phyloP scores from a whole-genome alignment of 1,284 basidiomycete species.

The Cystobasidium sp. region DNA sequence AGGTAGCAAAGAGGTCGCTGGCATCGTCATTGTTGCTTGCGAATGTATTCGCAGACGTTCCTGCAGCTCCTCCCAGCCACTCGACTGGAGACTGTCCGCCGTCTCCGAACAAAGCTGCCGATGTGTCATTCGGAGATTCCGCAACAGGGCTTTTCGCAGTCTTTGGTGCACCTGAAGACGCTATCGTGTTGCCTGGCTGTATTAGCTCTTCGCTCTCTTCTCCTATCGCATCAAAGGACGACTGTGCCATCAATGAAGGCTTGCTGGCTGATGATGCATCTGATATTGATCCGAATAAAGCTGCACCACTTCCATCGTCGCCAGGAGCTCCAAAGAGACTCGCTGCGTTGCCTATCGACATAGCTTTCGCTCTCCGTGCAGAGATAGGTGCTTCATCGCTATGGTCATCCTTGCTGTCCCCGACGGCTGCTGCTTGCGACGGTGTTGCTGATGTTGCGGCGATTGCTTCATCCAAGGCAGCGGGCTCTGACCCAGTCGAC shows the following conservation, averaged over 20 bases:
- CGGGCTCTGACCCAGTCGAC: neutral
- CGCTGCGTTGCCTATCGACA: constrained; percentile 42
- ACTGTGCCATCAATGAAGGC: constrained; percentile 7
- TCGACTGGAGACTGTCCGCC: constrained; percentile 17
- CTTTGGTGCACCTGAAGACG: neutral
- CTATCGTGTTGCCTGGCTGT: neutral
- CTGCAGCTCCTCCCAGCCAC: constrained; percentile 28
- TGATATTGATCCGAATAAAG: constrained; percentile 9
- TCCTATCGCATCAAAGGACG: constrained; percentile 33
- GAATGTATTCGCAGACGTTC: neutral
- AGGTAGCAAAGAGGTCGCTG: neutral
- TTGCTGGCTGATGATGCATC: constrained; percentile 3
- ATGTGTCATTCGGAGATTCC: constrained; percentile 8
- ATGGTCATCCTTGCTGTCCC: neutral
- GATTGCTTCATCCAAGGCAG: neutral
- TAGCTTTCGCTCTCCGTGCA: constrained; percentile 30
- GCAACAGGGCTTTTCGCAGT: neutral
- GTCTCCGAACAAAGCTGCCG: constrained; percentile 32
- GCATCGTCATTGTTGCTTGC: constrained; percentile 15
- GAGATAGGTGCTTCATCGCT: neutral
- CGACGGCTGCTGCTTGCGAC: neutral
- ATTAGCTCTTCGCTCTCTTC: constrained; percentile 28
- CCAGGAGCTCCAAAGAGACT: constrained; percentile 28
- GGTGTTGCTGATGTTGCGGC: constrained; percentile 10
- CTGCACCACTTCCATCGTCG: constrained; percentile 15